Conservation (phyloP, 2,329 filamentous ascomycete species). For the Calonectria hawksworthii region DNA sequence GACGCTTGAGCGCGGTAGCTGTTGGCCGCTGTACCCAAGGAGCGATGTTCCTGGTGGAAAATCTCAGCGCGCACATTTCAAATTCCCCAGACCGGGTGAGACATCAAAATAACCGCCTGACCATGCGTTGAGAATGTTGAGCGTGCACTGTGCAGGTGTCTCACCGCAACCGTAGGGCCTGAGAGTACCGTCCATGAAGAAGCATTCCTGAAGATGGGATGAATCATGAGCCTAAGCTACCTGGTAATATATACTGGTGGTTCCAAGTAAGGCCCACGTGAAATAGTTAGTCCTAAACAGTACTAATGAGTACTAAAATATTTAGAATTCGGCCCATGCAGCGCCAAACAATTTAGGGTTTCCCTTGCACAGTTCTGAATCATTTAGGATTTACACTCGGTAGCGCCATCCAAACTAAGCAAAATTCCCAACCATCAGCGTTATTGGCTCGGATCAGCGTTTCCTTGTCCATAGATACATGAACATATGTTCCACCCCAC, state of each 20-base stretch:
- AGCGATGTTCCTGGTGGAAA: background rate
- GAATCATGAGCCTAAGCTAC: no score
- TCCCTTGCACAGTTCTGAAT: no score
- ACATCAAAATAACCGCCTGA: background rate
- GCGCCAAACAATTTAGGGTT: no score
- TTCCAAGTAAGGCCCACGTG: no score
- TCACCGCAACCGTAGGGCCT: background rate
- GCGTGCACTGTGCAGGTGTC: background rate
- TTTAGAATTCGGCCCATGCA: background rate
- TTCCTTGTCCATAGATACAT: background rate
- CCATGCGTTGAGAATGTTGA: background rate
- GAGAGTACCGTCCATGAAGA: no score
- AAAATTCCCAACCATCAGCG: background rate
- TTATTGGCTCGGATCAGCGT: background rate
- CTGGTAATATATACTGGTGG: no score
- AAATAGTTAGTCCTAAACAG: background rate
- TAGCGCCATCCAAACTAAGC: background rate
- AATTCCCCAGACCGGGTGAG: background rate
- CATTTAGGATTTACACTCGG: background rate
- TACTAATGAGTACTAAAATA: no score
- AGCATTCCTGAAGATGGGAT: no score
- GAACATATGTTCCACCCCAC: background rate
- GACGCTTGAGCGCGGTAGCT: background rate
- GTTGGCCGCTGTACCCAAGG: background rate
- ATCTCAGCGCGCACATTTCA: background rate